Evolutionary conservation across 1,284 basidiomycete species (phyloP).

Genomic region (Phylloboletellus chloephorus): DNA sequence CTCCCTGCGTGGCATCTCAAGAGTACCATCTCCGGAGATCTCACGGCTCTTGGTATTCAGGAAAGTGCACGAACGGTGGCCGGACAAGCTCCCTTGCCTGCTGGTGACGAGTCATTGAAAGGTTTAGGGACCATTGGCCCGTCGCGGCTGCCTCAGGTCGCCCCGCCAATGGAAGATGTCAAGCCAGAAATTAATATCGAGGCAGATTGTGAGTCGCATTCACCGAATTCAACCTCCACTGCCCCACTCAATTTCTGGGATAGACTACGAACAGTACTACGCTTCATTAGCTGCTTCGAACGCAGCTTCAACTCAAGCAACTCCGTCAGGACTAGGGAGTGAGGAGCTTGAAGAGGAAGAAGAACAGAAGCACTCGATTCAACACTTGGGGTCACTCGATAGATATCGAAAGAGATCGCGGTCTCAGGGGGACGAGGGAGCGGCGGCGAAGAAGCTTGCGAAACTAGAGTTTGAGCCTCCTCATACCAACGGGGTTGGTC

Average conservation of each 20-base stretch:
- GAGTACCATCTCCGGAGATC: conserved; percentile 89
- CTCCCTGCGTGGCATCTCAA: conserved; percentile 92
- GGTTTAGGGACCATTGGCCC: conserved; percentile 55
- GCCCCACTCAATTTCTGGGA: conserved; percentile 4
- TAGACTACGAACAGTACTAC: conserved; percentile 77
- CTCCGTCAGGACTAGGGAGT: conserved; percentile 48
- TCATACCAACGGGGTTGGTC: conserved; percentile 4
- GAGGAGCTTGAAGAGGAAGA: conserved; percentile 60
- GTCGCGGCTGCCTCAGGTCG: conserved; percentile 28
- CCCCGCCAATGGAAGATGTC: conserved; percentile 37
- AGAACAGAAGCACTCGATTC: conserved; percentile 57
- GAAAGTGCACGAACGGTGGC: conserved; percentile 51
- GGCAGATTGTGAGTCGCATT: conserved; percentile 51
- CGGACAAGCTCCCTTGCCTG: conserved; percentile 33
- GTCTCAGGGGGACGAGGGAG: conserved; percentile 54
- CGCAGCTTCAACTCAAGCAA: conserved; percentile 50
- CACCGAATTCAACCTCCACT: not conserved
- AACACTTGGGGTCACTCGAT: conserved; percentile 63
- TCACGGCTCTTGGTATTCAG: conserved; percentile 79
- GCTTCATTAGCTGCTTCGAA: conserved; percentile 64
- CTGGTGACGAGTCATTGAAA: conserved; percentile 64
- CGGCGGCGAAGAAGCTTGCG: conserved; percentile 40
- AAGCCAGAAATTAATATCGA: conserved; percentile 56
- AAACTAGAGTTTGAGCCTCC: conserved; percentile 34
- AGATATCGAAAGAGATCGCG: conserved; percentile 67